A percentile compares a stretch with the other conserved stretches of the same genome.
Conservation (phyloP, 2,329 filamentous ascomycete genomes). For the Ophiocordyceps camponoti-floridani region DNA sequence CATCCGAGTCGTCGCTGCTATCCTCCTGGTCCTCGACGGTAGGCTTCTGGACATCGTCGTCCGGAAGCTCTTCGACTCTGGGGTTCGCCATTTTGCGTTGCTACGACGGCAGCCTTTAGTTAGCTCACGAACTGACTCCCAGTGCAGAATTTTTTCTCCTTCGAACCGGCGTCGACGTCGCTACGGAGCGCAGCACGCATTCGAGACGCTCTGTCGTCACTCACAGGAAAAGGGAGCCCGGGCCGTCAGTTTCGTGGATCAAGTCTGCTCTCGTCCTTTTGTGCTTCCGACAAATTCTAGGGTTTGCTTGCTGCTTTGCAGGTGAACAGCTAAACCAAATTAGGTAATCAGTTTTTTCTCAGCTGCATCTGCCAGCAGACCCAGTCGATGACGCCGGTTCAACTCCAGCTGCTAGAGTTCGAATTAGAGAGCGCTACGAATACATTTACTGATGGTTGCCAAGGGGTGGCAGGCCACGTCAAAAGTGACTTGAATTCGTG, state of each 20-base stretch:
- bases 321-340: constrained; percentile 18
- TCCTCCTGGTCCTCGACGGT: constrained; percentile 59
- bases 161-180: background rate
- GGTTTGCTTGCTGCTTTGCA: constrained; percentile 21
- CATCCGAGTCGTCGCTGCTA: constrained; percentile 58
- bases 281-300: constrained; percentile 26
- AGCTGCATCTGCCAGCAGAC: background rate
- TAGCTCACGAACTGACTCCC: background rate
- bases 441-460: background rate
- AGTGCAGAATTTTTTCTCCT: constrained; percentile 1
- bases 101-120: constrained; percentile 3
- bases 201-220: constrained; percentile 7
- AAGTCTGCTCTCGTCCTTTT: constrained; percentile 13
- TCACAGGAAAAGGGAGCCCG: constrained; percentile 18
- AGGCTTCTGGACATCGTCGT: constrained; percentile 74
- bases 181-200: background rate
- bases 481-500: constrained; percentile 19
- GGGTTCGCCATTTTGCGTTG: constrained; percentile 75
- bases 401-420: background rate
- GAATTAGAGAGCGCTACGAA: background rate
- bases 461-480: no score
- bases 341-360: constrained; percentile 17
- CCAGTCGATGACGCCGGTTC: background rate
- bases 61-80: constrained; percentile 91
- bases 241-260: constrained; percentile 14